Conservation (phyloP, 768 basidiomycete genomes). For the Leccinum incarnatum region DNA sequence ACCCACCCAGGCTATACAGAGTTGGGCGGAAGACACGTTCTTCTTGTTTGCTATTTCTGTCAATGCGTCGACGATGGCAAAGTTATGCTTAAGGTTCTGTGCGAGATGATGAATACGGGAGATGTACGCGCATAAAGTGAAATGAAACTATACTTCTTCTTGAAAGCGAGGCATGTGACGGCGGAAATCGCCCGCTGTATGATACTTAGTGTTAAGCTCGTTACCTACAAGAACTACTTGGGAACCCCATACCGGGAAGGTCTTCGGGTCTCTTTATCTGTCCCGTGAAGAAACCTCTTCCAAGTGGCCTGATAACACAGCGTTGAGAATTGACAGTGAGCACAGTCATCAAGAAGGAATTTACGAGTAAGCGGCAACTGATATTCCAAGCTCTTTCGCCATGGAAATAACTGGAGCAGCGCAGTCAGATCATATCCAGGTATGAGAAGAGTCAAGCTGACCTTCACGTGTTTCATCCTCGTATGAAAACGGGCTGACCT, state of each 20-base stretch:
- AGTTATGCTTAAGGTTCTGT: constrained; percentile 42
- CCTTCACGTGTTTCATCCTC: constrained; percentile 49
- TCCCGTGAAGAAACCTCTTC: constrained; percentile 53
- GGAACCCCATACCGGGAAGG: constrained; percentile 24
- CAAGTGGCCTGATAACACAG: constrained; percentile 42
- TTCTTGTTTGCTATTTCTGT: constrained; percentile 41
- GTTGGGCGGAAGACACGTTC: constrained; percentile 41
- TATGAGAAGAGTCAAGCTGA: constrained; percentile 1
- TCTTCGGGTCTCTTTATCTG: constrained; percentile 41
- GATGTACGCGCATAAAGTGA: neutral
- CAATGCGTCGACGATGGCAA: constrained; percentile 43
- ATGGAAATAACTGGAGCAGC: constrained; percentile 43
- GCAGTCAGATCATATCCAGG: neutral
- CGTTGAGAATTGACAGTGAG: neutral
- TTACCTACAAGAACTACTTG: neutral
- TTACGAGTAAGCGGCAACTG: constrained; percentile 60
- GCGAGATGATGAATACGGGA: neutral
- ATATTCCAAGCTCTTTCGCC: constrained; percentile 52
- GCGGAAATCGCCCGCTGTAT: constrained; percentile 41
- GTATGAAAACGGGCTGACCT: constrained; percentile 61
- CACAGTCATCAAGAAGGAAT: constrained; percentile 3
- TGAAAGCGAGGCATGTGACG: constrained; percentile 41
- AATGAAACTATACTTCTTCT: constrained; percentile 32
- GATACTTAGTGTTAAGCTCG: neutral
- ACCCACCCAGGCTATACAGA: constrained; percentile 45